Percentiles rank a stretch among this genome's conserved stretches.
Conservation (phyloP, 2,329 filamentous ascomycete species). For the Ceratocystis eucalypticola region DNA sequence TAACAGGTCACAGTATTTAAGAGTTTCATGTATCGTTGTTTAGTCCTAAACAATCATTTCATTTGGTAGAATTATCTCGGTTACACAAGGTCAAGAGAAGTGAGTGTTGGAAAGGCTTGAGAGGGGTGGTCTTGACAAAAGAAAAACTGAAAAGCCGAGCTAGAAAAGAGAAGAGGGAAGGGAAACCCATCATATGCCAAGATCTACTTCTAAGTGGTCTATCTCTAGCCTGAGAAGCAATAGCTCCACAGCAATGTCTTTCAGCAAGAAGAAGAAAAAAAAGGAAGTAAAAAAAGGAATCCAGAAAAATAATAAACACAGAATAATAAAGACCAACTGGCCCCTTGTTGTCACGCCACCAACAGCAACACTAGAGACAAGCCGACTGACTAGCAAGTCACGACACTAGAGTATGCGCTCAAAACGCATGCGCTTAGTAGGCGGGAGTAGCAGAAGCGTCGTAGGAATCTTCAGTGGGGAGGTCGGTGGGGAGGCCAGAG, state of each 20-base stretch:
- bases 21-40: neutral
- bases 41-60: slow-evolving; percentile 6
- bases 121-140: slow-evolving; percentile 3
- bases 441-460: neutral
- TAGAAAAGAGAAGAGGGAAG: neutral
- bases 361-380: neutral
- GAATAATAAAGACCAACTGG: slow-evolving; percentile 3
- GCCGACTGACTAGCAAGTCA: neutral
- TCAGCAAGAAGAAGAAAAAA: neutral
- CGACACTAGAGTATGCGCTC: neutral
- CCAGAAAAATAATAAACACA: slow-evolving; percentile 14
- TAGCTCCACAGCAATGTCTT: neutral
- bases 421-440: too few species aligned
- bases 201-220: neutral
- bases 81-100: neutral
- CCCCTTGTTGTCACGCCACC: neutral
- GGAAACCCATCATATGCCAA: neutral
- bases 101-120: neutral
- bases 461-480: slow-evolving; percentile 5
- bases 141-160: neutral
- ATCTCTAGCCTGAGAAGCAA: neutral
- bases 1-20: neutral
- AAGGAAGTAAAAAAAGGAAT: slow-evolving; percentile 4
- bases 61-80: slow-evolving; percentile 1
- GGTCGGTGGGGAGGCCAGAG: neutral